Evolutionary conservation across 306 rosid species (phyloP), one percentile per base, ranked within the genome.

Genomic region (Sophora flavescens): DNA sequence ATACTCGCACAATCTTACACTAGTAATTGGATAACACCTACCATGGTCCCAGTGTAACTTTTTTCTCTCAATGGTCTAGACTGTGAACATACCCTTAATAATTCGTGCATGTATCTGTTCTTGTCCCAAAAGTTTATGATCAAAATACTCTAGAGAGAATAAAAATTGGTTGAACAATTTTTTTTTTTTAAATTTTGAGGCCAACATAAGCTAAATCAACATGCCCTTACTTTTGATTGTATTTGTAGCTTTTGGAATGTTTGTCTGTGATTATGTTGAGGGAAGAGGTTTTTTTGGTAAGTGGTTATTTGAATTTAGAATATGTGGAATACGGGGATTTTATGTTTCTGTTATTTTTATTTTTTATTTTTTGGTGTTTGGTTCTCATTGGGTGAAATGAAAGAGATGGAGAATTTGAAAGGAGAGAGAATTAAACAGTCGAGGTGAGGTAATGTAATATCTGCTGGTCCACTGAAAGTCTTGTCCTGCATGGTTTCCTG

Each of bases 401-500:
- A n/a, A n/a, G 58, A 47, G 5, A 45, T 4, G 32, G 3, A 47
- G 32, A 44, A 5, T 50, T 14, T 14, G 36, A 22, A 66, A 65
- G 36, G 18, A 44, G 13, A 39, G 33, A 30, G 3, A n/a, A n/a
- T n/a, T n/a, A n/a, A n/a, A n/a, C n/a, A n/a, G n/a, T n/a, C n/a
- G n/a, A n/a, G n/a, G n/a, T n/a, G n/a, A n/a, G n/a, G n/a, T n/a
- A n/a, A n/a, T n/a, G n/a, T 62, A 30, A 14, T 77, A 13, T 69
- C 60, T 12, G n/a, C 72, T 39, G 45, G 28, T 68, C 63, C 47
- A 39, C 61, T 72, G 66, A 33, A 66, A 6, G 42, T 54, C 42
- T 71, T 71, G 68, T 53, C 59, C 41, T 59, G 52, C 33, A 47
- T 66, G 62, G 67, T 61, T 75, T 65, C 61, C 38, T 7, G 42